phyloP scores from a whole-genome alignment of 176 grass and related monocot genomes.

The Lolium perenne region DNA sequence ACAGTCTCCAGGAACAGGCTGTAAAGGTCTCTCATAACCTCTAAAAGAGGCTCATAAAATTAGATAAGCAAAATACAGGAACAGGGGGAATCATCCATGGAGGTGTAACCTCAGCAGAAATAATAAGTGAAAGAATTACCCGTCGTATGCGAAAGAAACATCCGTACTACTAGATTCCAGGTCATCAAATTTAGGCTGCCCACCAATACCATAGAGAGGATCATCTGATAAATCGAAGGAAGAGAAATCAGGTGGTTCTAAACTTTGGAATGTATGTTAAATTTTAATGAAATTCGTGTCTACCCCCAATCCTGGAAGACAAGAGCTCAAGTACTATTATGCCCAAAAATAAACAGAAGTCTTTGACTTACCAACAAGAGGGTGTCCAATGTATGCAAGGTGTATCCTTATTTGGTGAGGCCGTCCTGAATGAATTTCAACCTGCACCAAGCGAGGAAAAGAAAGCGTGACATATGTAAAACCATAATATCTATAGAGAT shows the following conservation, averaged over 20 bases:
- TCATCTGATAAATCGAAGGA: slow-evolving; percentile 54
- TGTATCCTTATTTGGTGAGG: slow-evolving; percentile 93
- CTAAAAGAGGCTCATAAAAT: slow-evolving; percentile 45
- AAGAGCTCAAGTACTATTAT: neutral
- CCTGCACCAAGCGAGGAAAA: slow-evolving; percentile 54
- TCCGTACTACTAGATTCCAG: slow-evolving; percentile 40
- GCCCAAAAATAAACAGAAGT: slow-evolving; percentile 15
- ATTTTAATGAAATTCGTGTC: slow-evolving; percentile 8
- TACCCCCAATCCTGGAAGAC: neutral
- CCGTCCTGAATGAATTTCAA: slow-evolving; percentile 88
- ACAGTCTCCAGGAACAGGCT: slow-evolving; percentile 87
- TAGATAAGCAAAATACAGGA: slow-evolving; percentile 25
- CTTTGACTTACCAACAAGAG: slow-evolving; percentile 71
- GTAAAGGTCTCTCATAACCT: slow-evolving; percentile 75
- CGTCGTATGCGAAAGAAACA: slow-evolving; percentile 71
- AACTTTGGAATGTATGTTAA: slow-evolving; percentile 22
- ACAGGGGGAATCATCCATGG: neutral
- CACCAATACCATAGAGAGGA: slow-evolving; percentile 87
- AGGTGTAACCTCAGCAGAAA: slow-evolving; percentile 24
- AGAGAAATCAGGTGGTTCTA: neutral
- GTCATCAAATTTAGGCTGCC: slow-evolving; percentile 56
- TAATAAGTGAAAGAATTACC: slow-evolving; percentile 58
- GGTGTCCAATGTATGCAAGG: slow-evolving; percentile 77
- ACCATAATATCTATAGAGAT: slow-evolving; percentile 17
- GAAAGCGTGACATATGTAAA: slow-evolving; percentile 26